Base-by-base conservation (phyloP, 345 rosid species). In the sweet orange (Citrus sinensis) region DNA sequence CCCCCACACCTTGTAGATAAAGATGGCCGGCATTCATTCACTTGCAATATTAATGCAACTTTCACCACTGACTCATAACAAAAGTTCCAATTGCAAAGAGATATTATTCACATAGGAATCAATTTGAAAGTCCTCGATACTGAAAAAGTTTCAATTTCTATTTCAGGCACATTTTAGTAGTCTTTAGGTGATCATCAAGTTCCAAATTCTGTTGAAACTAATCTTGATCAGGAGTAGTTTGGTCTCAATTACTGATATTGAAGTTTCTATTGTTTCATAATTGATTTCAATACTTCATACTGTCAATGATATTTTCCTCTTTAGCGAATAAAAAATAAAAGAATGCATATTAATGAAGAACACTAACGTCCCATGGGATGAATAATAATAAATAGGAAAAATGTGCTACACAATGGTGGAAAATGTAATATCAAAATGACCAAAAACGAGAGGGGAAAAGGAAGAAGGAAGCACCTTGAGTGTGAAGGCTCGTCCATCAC, bases 401-500 rank as follows among this genome's bases (percentile, higher is more conserved):
- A 37, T 72, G 64, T 16, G 11, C 61, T 65, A 34, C 25, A 63
- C 13, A 58, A 59, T 42, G 65, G n/a, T 8, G 27, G 27, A 51
- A 73, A 78, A 64, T 34, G 29, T 8, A 78, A 76, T 32, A 70
- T 63, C 68, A 76, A 58, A 58, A 59, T 30, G 40, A 55, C 22
- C 20, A 19, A 24, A 42, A 42, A 65, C 8, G 60, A 51, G 61
- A 56, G 29, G 63, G 24, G 22, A 20, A 68, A 75, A 54, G 56
- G 39, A 29, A 29, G 58, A 67, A 68, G 62, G 79, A 83, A 62
- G 72, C 81, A 96, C 98, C 98, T 96, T 96, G 58, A 96, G 92
- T 37, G 99, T 96, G 85, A 96, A 96, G 83, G 99, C 87, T 51
- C 98, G 89, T 76, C 98, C 99, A 76, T 95, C 98, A 70, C 97